These are phyloP conservation scores for Septoria linicola DNA, from an alignment of 2,329 filamentous ascomycete genomes.

Conservation along the genomic window DNA sequence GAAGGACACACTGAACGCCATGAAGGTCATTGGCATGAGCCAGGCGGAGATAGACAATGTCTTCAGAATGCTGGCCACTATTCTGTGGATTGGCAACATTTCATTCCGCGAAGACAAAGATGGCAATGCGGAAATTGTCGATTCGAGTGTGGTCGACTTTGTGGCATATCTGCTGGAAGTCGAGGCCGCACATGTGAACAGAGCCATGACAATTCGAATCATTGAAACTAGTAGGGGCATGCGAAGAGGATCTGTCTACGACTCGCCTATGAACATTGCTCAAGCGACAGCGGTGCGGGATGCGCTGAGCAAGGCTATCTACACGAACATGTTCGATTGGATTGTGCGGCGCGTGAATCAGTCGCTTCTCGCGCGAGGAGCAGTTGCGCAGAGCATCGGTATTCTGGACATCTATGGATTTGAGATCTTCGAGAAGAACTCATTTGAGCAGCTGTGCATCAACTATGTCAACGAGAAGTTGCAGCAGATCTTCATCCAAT, in stretches of 20 bases:
- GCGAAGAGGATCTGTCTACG: slow-evolving; percentile 65
- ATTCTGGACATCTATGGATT: slow-evolving; percentile 99
- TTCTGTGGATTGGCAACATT: slow-evolving; percentile 94
- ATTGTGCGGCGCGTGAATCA: slow-evolving; percentile 93
- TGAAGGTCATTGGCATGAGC: slow-evolving; percentile 87
- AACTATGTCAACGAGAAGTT: slow-evolving; percentile 99
- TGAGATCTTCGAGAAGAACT: slow-evolving; percentile 99
- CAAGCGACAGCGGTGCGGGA: slow-evolving; percentile 87
- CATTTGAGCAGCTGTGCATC: slow-evolving; percentile 98
- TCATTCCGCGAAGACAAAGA: slow-evolving; percentile 85
- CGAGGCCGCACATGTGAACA: slow-evolving; percentile 73
- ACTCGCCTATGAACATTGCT: slow-evolving; percentile 78
- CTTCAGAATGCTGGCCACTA: slow-evolving; percentile 87
- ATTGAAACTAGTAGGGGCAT: slow-evolving; percentile 69
- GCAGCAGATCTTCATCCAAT: slow-evolving; percentile 97
- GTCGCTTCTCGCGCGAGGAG: slow-evolving; percentile 75
- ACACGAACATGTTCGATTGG: slow-evolving; percentile 98
- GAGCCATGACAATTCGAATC: slow-evolving; percentile 85
- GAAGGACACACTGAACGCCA: slow-evolving; percentile 85
- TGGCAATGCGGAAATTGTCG: slow-evolving; percentile 81
- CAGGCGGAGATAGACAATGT: slow-evolving; percentile 93
- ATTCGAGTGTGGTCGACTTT: slow-evolving; percentile 91
- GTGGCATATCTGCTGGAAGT: slow-evolving; percentile 92
- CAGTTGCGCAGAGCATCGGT: slow-evolving; percentile 80
- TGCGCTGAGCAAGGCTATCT: slow-evolving; percentile 91